Conservation (phyloP, 176 grass and related monocot genomes). For the Phoenix dactylifera region DNA sequence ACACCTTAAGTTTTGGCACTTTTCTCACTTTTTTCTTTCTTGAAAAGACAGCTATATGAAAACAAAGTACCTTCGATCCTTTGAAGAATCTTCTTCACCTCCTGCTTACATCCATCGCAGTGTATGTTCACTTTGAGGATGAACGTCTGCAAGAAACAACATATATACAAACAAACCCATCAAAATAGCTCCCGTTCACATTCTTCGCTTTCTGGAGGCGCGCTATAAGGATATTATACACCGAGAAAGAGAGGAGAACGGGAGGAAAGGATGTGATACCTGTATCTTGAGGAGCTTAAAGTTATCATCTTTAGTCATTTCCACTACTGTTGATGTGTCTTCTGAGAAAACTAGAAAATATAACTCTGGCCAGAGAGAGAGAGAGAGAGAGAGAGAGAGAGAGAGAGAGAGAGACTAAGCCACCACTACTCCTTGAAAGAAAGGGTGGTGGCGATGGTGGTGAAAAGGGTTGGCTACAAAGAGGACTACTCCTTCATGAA, state of each 20-base stretch:
- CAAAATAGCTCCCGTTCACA: too few species aligned
- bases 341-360: constrained; percentile 1
- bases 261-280: constrained; percentile 18
- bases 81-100: constrained; percentile 94
- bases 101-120: constrained; percentile 91
- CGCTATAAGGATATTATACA: constrained; percentile 1
- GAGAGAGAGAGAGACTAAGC: not conserved
- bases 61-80: constrained; percentile 77
- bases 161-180: not conserved
- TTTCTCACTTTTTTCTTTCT: too few species aligned
- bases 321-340: constrained; percentile 24
- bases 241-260: constrained; percentile 1
- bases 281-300: constrained; percentile 99
- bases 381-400: too few species aligned
- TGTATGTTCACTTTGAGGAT: constrained; percentile 95
- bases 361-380: not conserved
- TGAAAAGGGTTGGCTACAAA: constrained; percentile 1
- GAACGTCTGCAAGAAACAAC: constrained; percentile 62
- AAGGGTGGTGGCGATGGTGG: constrained; percentile 21
- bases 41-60: not conserved
- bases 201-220: constrained; percentile 1
- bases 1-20: not conserved
- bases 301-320: constrained; percentile 88
- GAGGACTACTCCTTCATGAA: too few species aligned
- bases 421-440: not conserved